phyloP scores from a whole-genome alignment of 2,329 filamentous ascomycete genomes.

The Ceratocystis ficicola region DNA sequence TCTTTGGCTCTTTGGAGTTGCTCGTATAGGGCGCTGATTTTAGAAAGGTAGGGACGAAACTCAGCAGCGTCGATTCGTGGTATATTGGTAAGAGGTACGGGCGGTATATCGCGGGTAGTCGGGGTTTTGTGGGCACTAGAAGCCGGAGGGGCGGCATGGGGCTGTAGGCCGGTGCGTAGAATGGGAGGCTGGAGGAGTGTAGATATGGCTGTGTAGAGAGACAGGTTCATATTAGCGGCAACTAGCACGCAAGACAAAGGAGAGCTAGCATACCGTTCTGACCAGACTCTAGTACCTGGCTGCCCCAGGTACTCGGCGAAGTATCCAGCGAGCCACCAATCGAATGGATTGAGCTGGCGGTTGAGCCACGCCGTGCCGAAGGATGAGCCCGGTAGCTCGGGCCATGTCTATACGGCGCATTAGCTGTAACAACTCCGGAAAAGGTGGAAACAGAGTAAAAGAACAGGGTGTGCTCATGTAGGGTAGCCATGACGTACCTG shows the following conservation, averaged over 20 bases:
- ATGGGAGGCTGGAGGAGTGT: conserved; percentile 87
- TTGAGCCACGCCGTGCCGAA: conserved; percentile 54
- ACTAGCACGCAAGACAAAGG: background rate
- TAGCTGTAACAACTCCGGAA: background rate
- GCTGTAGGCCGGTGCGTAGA: conserved; percentile 71
- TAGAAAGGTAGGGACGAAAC: conserved; percentile 72
- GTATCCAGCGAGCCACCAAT: conserved; percentile 74
- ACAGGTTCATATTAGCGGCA: background rate
- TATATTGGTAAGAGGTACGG: conserved; percentile 82
- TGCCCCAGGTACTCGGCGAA: conserved; percentile 43
- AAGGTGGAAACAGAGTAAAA: too few relatives aligned
- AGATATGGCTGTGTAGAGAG: conserved; percentile 58
- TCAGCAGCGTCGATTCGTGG: conserved; percentile 64
- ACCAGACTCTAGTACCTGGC: conserved; percentile 55
- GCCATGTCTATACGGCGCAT: conserved; percentile 13
- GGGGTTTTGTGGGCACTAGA: conserved; percentile 70
- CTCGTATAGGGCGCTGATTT: conserved; percentile 80
- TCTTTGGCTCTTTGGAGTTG: conserved; percentile 76
- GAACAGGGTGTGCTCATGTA: background rate
- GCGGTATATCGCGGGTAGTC: conserved; percentile 79
- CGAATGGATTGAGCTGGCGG: conserved; percentile 76
- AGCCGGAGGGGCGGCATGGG: conserved; percentile 57
- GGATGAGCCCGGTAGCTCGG: conserved; percentile 35
- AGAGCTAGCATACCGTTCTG: conserved; percentile 57
- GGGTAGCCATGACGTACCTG: conserved; percentile 11